phyloP scores from a whole-genome alignment of 2,329 filamentous ascomycete species.

The Aspergillus fischeri region DNA sequence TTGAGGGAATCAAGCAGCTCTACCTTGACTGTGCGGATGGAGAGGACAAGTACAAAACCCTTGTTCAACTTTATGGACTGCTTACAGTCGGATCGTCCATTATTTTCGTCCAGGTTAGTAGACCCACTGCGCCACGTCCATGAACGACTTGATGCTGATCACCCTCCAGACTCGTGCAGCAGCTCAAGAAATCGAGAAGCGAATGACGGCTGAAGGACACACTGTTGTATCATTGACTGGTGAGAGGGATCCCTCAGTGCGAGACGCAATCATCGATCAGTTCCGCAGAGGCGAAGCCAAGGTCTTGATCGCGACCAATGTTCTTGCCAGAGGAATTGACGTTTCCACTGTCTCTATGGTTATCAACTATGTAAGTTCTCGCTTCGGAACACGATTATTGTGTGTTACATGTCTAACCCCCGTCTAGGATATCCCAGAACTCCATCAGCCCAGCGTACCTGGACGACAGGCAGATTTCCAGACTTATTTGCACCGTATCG shows the following conservation, averaged over 20 bases:
- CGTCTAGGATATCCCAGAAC: conserved; percentile 62
- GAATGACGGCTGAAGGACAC: conserved; percentile 86
- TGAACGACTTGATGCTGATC: conserved; percentile 14
- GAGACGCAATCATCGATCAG: conserved; percentile 77
- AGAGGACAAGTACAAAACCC: conserved; percentile 76
- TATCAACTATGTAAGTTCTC: conserved; percentile 75
- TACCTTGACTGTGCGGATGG: conserved; percentile 89
- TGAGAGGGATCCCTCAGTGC: conserved; percentile 75
- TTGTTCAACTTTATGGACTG: conserved; percentile 89
- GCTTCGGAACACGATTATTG: not conserved
- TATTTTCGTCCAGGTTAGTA: conserved; percentile 84
- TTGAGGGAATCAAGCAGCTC: conserved; percentile 96
- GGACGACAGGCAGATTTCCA: conserved; percentile 78
- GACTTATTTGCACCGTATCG: conserved; percentile 97
- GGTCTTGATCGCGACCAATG: conserved; percentile 96
- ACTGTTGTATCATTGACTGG: conserved; percentile 87
- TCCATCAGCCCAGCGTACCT: conserved; percentile 50
- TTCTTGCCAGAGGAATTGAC: conserved; percentile 92
- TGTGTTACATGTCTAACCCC: conserved; percentile 10
- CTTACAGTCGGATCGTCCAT: conserved; percentile 97
- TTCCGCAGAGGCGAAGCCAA: conserved; percentile 87
- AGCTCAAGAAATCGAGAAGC: conserved; percentile 75
- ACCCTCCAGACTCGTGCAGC: conserved; percentile 70
- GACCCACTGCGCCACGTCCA: not conserved
- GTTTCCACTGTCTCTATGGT: conserved; percentile 92